These are phyloP conservation scores for Cicer bijugum DNA, from an alignment of 306 rosid genomes.

Conservation along the genomic window DNA sequence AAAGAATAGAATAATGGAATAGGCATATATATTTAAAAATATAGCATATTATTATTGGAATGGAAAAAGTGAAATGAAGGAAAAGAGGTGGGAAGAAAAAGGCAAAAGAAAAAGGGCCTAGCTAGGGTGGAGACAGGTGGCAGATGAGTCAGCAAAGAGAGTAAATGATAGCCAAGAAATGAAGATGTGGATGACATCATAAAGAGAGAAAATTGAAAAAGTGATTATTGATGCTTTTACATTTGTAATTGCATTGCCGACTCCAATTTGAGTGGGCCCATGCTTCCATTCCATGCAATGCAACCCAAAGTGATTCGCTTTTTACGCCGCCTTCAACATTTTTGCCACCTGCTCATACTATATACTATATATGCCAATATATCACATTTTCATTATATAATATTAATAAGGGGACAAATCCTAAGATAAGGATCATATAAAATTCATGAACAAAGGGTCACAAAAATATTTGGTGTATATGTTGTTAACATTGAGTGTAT, in stretches of 20 bases:
- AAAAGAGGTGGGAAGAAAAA: not conserved
- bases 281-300: not conserved
- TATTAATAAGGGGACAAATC: too few species aligned
- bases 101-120: not conserved
- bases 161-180: conserved; percentile 42
- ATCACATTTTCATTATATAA: not conserved
- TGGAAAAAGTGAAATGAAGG: not conserved
- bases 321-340: conserved; percentile 22
- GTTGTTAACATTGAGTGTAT: too few species aligned
- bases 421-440: not conserved
- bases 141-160: conserved; percentile 46
- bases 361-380: not conserved
- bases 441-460: too few species aligned
- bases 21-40: not conserved
- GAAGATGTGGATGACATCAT: conserved; percentile 32
- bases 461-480: too few species aligned
- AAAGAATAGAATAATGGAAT: too few species aligned
- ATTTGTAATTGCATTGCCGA: conserved; percentile 3
- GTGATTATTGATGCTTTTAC: conserved; percentile 15
- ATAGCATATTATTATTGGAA: not conserved
- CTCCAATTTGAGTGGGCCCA: conserved; percentile 25
- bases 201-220: conserved; percentile 19
- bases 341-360: not conserved
- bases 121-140: conserved; percentile 62
- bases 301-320: not conserved